A percentile compares a stretch with the other conserved stretches of the same genome.
Conservation (phyloP, 352 stramenopile genomes). For the Pythium scleroteichum region DNA sequence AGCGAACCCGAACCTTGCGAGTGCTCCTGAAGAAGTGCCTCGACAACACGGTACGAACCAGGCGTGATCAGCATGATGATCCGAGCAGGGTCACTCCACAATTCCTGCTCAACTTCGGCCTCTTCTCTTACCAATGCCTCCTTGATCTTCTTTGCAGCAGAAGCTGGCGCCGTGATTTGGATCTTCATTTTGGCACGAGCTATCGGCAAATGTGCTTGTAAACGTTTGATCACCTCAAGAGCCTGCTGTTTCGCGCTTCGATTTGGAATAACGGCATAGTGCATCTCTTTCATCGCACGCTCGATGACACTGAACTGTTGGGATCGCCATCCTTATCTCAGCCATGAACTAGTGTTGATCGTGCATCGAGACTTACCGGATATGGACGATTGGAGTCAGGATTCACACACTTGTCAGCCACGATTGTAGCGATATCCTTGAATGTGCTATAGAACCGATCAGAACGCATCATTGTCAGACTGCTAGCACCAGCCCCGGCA, state of each 20-base stretch:
- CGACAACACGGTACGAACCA: constrained; percentile 71
- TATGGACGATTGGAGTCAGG: constrained; percentile 94
- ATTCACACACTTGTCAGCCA: constrained; percentile 98
- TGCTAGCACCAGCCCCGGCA: too few relatives aligned
- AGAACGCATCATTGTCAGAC: too few relatives aligned
- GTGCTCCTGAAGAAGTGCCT: constrained; percentile 69
- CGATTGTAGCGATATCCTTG: constrained; percentile 95
- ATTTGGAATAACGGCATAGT: constrained; percentile 95
- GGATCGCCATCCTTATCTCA: neutral
- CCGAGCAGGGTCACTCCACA: constrained; percentile 51
- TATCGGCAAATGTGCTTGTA: constrained; percentile 93
- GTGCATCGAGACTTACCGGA: constrained; percentile 63
- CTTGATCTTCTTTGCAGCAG: constrained; percentile 58
- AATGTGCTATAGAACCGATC: constrained; percentile 89
- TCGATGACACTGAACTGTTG: constrained; percentile 92
- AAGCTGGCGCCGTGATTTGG: constrained; percentile 62
- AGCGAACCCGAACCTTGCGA: constrained; percentile 54
- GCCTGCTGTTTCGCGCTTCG: constrained; percentile 96
- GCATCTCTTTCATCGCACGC: constrained; percentile 95
- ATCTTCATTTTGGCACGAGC: constrained; percentile 97
- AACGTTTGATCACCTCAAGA: constrained; percentile 96
- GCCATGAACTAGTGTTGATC: too few relatives aligned
- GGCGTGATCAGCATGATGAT: constrained; percentile 77
- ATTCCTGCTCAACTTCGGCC: constrained; percentile 69
- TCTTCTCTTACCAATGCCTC: constrained; percentile 57